A percentile compares a stretch with the other conserved stretches of the same genome.
phyloP scores from a whole-genome alignment of 495 filamentous ascomycete genomes.

The Wilcoxina mikolae region DNA sequence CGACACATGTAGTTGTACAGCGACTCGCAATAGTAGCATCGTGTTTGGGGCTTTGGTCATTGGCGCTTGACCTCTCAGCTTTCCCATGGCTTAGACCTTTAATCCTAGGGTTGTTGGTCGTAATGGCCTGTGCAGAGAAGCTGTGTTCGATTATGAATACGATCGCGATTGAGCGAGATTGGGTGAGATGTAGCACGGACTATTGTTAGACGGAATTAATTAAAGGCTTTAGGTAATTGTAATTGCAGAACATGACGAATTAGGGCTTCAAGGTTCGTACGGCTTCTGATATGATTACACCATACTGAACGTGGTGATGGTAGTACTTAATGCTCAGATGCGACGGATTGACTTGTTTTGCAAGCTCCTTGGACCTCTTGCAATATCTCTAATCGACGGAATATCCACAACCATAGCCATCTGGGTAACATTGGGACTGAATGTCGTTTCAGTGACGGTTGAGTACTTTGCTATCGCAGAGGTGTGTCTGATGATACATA shows the following conservation, averaged over 20 bases:
- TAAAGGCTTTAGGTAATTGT: too few relatives aligned
- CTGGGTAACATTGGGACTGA: slow-evolving; percentile 25
- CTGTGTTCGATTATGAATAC: slow-evolving; percentile 33
- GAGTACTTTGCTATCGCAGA: slow-evolving; percentile 38
- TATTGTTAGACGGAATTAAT: background rate
- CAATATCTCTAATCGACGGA: slow-evolving; percentile 33
- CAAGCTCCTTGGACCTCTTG: slow-evolving; percentile 50
- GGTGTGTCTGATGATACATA: background rate
- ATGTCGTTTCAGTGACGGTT: slow-evolving; percentile 32
- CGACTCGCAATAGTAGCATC: slow-evolving; percentile 22
- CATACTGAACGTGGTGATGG: background rate
- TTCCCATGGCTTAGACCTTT: background rate
- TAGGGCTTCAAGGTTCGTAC: too few relatives aligned
- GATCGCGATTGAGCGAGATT: slow-evolving; percentile 52
- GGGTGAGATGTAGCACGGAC: slow-evolving; percentile 32
- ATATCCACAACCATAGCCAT: slow-evolving; percentile 19
- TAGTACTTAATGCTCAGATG: slow-evolving; percentile 46
- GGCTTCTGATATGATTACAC: slow-evolving; percentile 5
- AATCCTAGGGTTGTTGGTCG: background rate
- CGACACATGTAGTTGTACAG: slow-evolving; percentile 13
- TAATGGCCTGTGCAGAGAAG: slow-evolving; percentile 8
- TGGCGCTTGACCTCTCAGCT: slow-evolving; percentile 13
- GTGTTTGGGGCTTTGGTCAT: slow-evolving; percentile 11
- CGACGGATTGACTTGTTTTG: slow-evolving; percentile 57
- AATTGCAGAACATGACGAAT: too few relatives aligned